Conservation (phyloP, 495 filamentous ascomycete species). For the Penicillium turbatum region DNA sequence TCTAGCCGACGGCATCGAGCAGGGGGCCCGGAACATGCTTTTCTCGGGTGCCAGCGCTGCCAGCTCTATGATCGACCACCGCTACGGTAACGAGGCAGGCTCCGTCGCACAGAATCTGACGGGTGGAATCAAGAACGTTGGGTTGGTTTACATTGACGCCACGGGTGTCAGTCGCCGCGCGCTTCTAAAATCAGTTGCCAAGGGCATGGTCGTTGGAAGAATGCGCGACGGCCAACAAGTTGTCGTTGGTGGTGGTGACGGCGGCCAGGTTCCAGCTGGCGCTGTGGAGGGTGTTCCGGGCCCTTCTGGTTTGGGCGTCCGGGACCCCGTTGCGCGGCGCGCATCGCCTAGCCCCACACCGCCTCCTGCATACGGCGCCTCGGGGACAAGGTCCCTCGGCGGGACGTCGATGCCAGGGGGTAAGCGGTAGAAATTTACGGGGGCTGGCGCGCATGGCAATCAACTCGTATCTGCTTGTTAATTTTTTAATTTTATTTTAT, state of each 20-base stretch:
- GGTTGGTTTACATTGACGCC: conserved; percentile 96
- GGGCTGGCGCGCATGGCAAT: neutral
- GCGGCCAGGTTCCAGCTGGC: conserved; percentile 47
- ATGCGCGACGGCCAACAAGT: conserved; percentile 80
- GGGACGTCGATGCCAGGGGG: conserved; percentile 31
- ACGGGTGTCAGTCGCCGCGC: conserved; percentile 84
- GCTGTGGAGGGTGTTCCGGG: conserved; percentile 11
- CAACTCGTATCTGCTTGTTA: neutral
- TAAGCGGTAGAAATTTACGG: conserved; percentile 27
- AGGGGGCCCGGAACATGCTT: conserved; percentile 72
- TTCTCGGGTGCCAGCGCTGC: conserved; percentile 68
- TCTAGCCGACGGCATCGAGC: conserved; percentile 86
- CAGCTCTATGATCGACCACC: conserved; percentile 75
- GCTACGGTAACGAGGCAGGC: conserved; percentile 80
- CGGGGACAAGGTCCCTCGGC: conserved; percentile 34
- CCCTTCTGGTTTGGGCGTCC: conserved; percentile 12
- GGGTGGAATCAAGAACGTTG: conserved; percentile 89
- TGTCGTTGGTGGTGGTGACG: conserved; percentile 76
- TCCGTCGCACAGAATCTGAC: conserved; percentile 66
- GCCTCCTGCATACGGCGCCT: conserved; percentile 42
- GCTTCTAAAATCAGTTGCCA: conserved; percentile 86
- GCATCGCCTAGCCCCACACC: conserved; percentile 35
- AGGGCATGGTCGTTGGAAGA: conserved; percentile 95
- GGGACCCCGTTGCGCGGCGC: conserved; percentile 26
- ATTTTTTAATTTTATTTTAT: neutral